Evolutionary conservation across 1,284 basidiomycete genomes (phyloP), one percentile per base, ranked within the genome.

Genomic region (Ganoderma boninense): DNA sequence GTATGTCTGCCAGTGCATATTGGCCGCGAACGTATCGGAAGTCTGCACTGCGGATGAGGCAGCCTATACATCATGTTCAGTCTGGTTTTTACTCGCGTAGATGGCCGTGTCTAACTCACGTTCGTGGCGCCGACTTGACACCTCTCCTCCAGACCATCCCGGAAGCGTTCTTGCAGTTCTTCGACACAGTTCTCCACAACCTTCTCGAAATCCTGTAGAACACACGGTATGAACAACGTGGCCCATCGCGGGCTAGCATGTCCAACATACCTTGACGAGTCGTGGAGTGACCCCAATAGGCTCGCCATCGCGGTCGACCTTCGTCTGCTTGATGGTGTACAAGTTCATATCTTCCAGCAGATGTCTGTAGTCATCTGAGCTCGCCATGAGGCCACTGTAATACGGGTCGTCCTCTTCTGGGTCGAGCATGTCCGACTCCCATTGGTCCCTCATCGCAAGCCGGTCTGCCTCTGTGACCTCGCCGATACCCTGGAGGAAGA

Each of bases 1-100:
- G 76, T 87, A 89, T 23, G 86, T 87, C 0, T 68, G 79, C 89
- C 89, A 90, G 71, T 90, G 88, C 85, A 89, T 88, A 4, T 84
- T 84, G 4, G 76, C 79, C 1, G 87, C 85, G 74, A 90, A 87
- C 4, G 82, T 81, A 68, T 90, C 88, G 0, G 83, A 80, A 3
- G 84, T 87, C 11, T 82, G 72, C 4, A 89, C 80, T 3, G 89
- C 87, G 66, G 80, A 80, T 2, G 80, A 78, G 18, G 87, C 82
- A 70, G 88, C 87, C 87, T 89, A 63, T 43, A 64, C 13, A 46
- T n/a, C n/a, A 42, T 64, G 60, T 20, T 35, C 57, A 42, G 49
- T 42, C 43, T 32, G 5, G 62, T 20, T 18, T 14, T 20, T 43
- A 26, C 40, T 32, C 6, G n/a, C 2, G 32, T 35, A 20, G 29